Evolutionary conservation across 768 basidiomycete species (phyloP), one percentile per base, ranked within the genome.

Genomic region (Hemileccinum rubropunctum): DNA sequence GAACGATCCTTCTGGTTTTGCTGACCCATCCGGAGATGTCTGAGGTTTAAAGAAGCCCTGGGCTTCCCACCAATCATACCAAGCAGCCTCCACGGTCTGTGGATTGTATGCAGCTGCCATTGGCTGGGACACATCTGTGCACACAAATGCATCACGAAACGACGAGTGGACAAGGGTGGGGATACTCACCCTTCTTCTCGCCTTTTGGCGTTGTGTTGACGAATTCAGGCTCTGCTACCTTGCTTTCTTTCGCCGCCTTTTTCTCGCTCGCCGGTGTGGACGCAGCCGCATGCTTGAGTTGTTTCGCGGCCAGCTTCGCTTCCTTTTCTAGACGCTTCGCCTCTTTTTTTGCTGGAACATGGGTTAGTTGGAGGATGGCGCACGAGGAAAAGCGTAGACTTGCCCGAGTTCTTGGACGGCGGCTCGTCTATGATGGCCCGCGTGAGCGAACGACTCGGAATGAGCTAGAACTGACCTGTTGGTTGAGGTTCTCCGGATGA

Each of bases 21-120:
- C 68, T 14, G 79, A 73, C 11, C 83, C 84, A 45, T 86, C 76
- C 0, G 76, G 62, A 0, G 75, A 76, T 14, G 80, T 70, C 51
- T 80, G 77, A 3, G 95, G 93, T 57, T 83, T 81, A 81, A 95
- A 97, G 76, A 86, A 95, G 4, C 92, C 95, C 61, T 93, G 79
- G 3, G 82, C 79, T 33, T 83, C 76, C 95, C 95, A 98, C 97
- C 97, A 98, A 60, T 95, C 92, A 60, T 98, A 98, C 92, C 97
- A 98, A 2, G 92, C 86, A 0, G 94, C 77, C 65, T 98, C 95
- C 51, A 98, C 88, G 30, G 90, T 89, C 56, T 90, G 86, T 8
- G 97, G 95, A 67, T 98, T 94, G 72, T 98, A 99, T 4, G 89
- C 91, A n/a, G 80, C 76, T 1, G 89, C 80, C 89, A 99, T 95